Conservation (phyloP, 306 rosid genomes). For the Vicia faba region DNA sequence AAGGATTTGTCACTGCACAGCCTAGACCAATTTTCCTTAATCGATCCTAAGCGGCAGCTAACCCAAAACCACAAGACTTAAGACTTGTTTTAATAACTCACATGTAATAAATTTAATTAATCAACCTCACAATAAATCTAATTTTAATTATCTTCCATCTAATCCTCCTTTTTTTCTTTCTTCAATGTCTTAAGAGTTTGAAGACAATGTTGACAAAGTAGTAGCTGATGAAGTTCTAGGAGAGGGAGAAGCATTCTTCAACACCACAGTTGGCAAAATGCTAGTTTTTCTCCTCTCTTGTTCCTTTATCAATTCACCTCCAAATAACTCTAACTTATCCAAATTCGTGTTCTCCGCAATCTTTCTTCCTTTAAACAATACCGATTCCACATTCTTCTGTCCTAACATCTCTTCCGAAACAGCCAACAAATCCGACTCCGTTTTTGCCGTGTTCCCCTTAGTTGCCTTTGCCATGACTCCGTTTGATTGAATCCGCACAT, state of each 20-base stretch:
- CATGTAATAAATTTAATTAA: slow-evolving; percentile 28
- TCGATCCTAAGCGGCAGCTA: slow-evolving; percentile 61
- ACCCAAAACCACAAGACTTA: slow-evolving; percentile 39
- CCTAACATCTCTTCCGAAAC: slow-evolving; percentile 61
- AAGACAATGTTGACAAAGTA: slow-evolving; percentile 70
- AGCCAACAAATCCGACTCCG: slow-evolving; percentile 48
- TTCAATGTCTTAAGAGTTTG: slow-evolving; percentile 38
- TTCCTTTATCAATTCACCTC: slow-evolving; percentile 68
- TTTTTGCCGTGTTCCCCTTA: slow-evolving; percentile 27
- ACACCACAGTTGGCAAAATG: slow-evolving; percentile 61
- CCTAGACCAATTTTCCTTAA: slow-evolving; percentile 43
- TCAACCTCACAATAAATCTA: slow-evolving; percentile 15
- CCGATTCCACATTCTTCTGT: slow-evolving; percentile 77
- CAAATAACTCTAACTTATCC: slow-evolving; percentile 71
- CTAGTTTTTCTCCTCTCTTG: slow-evolving; percentile 75
- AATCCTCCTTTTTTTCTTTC: not conserved
- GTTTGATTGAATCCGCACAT: slow-evolving; percentile 78
- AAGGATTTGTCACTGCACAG: slow-evolving; percentile 55
- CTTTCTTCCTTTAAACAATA: slow-evolving; percentile 73
- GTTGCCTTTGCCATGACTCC: slow-evolving; percentile 37
- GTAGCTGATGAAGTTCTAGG: slow-evolving; percentile 93
- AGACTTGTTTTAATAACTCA: slow-evolving; percentile 7
- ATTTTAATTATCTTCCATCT: slow-evolving; percentile 21
- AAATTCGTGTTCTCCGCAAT: slow-evolving; percentile 60
- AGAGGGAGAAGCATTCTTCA: slow-evolving; percentile 71